Evolutionary conservation across 2,329 filamentous ascomycete species (phyloP).

Genomic region (Pyrenophora tritici-repentis): DNA sequence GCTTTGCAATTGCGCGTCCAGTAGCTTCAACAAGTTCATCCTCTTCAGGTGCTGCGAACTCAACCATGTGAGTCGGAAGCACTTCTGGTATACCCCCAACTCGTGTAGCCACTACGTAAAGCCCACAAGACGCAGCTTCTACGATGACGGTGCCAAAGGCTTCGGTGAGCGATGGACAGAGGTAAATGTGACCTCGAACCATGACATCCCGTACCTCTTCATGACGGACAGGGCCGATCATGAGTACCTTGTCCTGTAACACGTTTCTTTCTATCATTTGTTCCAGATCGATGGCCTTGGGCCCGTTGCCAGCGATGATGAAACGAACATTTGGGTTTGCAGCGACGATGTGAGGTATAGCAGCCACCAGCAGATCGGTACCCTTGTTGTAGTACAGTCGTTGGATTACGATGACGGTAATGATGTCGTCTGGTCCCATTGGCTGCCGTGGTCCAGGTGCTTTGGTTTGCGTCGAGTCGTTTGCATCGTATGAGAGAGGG

Average conservation of each 20-base stretch:
- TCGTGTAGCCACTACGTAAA: constrained; percentile 95
- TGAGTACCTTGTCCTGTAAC: constrained; percentile 88
- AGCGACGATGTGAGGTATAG: constrained; percentile 88
- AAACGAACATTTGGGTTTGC: constrained; percentile 92
- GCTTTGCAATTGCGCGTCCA: constrained; percentile 81
- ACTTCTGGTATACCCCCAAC: constrained; percentile 98
- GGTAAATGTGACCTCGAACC: constrained; percentile 94
- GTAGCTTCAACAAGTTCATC: constrained; percentile 92
- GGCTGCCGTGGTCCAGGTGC: constrained; percentile 65
- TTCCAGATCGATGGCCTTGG: constrained; percentile 95
- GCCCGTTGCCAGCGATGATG: constrained; percentile 92
- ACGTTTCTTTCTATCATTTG: constrained; percentile 98
- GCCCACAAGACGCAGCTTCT: constrained; percentile 90
- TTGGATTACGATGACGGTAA: constrained; percentile 96
- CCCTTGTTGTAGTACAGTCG: constrained; percentile 99
- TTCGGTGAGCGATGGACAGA: constrained; percentile 93
- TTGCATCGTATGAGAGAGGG: constrained; percentile 60
- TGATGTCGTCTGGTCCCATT: constrained; percentile 80
- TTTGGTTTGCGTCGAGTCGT: constrained; percentile 31
- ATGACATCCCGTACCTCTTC: constrained; percentile 98
- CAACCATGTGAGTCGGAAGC: constrained; percentile 93
- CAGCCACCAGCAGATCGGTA: constrained; percentile 93
- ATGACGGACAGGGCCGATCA: constrained; percentile 89
- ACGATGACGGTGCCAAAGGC: constrained; percentile 98
- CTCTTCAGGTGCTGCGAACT: constrained; percentile 95